Base-by-base conservation (phyloP, 2,329 filamentous ascomycete genomes). In the Fusarium gaditjirri region DNA sequence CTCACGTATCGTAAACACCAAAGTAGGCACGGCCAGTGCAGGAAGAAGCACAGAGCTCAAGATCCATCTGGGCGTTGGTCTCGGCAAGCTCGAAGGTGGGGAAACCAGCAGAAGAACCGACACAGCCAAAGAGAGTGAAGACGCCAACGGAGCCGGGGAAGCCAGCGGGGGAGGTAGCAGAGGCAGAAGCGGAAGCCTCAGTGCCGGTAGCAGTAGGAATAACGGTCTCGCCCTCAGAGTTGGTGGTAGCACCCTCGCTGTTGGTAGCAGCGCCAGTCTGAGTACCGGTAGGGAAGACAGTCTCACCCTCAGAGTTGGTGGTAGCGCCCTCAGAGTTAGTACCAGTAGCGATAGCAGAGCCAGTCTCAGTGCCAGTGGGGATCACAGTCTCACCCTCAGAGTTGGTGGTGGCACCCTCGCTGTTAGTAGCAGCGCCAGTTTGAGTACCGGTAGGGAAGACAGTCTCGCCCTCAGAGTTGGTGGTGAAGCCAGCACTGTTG, bases 101-200 rank as follows among this genome's bases (percentile, higher is more conserved):
- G 62, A 77, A 78, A 10, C 62, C 67, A 4, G 44, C 44, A 3
- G 42, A 14, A 3, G 75, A 77, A n/a, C 56, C 59, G 42, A 72
- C 65, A 57, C 79, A 81, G 42, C 78, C 79, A 25, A 69, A 68
- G n/a, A 75, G 60, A 19, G 61, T 42, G 65, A 77, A 79, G 54
- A 65, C 70, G 14, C 67, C 71, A 9, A 75, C 33, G 2, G 23
- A 23, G 7, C 17, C 17, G 10, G 78, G 77, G 61, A 75, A 61
- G n/a, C 62, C 23, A 35, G 33, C 7, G 19, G 53, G 38, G 13
- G 59, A 50, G 16, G 68, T 72, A 38, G 64, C 61, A 33, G 79
- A 61, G 31, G 72, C 76, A 42, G 80, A 60, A 36, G 72, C 75
- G 29, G 58, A 47, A 9, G 72, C 77, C n/a, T 74, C 75, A 8